Evolutionary conservation across 805 yeast species (phyloP).

Genomic region (Wickerhamomyces silvicola): DNA sequence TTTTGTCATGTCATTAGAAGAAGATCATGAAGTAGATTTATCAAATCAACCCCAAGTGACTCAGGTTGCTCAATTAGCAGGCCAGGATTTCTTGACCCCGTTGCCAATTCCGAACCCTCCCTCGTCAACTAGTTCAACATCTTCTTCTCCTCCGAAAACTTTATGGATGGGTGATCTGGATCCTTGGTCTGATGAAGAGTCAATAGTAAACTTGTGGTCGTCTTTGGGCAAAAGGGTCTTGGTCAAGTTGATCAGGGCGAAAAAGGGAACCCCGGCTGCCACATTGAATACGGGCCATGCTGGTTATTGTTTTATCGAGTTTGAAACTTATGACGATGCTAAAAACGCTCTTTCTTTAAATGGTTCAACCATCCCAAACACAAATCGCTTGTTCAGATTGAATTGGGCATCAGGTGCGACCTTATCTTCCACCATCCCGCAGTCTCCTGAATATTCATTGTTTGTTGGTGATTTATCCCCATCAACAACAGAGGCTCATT

Average conservation of each 20-base stretch:
- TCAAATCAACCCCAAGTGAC: conserved; percentile 10
- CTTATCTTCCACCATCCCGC: conserved; percentile 60
- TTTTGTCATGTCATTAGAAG: no score
- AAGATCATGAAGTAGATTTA: background rate
- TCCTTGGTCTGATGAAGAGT: conserved; percentile 68
- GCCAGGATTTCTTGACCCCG: conserved; percentile 20
- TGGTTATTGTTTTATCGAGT: conserved; percentile 78
- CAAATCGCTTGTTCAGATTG: conserved; percentile 59
- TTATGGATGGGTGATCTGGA: conserved; percentile 88
- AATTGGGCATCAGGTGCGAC: conserved; percentile 88
- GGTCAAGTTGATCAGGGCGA: conserved; percentile 60
- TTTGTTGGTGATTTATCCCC: conserved; percentile 84
- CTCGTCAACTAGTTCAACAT: conserved; percentile 40
- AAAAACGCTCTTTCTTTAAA: conserved; percentile 61
- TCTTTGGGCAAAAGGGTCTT: conserved; percentile 47
- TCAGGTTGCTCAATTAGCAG: conserved; percentile 17
- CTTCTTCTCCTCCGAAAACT: conserved; percentile 53
- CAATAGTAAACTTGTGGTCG: conserved; percentile 54
- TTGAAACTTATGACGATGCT: conserved; percentile 62
- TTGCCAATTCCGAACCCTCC: conserved; percentile 47
- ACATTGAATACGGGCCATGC: conserved; percentile 33
- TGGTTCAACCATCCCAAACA: conserved; percentile 58
- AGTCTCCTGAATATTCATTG: conserved; percentile 68
- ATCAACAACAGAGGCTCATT: conserved; percentile 72
- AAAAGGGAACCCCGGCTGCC: conserved; percentile 32